Conservation (phyloP, 2,329 filamentous ascomycete genomes). For the Alternaria tenuissima region DNA sequence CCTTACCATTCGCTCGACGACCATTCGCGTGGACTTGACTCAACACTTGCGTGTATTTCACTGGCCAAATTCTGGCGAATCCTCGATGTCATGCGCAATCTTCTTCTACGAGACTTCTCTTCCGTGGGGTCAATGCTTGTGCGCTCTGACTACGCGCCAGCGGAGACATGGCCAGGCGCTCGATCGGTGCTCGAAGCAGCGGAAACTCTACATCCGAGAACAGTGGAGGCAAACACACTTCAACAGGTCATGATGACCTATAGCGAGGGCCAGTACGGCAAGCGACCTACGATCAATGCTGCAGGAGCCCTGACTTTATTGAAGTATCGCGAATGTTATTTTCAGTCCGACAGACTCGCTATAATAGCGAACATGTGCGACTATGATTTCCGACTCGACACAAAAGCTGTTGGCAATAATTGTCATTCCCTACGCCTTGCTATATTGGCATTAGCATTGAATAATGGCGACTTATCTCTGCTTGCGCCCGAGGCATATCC, state of each 20-base stretch:
- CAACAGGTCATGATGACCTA: background rate
- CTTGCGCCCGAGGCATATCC: background rate
- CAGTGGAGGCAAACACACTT: background rate
- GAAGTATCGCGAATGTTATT: background rate
- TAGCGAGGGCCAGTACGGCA: background rate
- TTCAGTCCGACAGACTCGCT: background rate
- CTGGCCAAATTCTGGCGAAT: too few relatives aligned
- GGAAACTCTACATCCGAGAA: background rate
- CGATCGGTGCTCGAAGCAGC: background rate
- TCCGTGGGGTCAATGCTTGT: too few relatives aligned
- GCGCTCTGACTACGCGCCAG: too few relatives aligned
- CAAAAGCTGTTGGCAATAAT: background rate
- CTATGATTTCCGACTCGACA: background rate
- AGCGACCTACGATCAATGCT: background rate
- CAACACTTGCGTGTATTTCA: too few relatives aligned
- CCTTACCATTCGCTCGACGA: background rate
- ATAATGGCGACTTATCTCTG: background rate
- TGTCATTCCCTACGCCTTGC: background rate
- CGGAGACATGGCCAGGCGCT: background rate
- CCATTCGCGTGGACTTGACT: background rate
- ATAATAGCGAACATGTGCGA: background rate
- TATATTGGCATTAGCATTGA: background rate
- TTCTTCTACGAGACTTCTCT: too few relatives aligned
- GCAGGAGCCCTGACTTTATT: background rate
- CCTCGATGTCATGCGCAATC: too few relatives aligned